These are phyloP conservation scores for Mucor sp. DNA, from an alignment of 371 early-diverging fungal species.

Conservation along the genomic window DNA sequence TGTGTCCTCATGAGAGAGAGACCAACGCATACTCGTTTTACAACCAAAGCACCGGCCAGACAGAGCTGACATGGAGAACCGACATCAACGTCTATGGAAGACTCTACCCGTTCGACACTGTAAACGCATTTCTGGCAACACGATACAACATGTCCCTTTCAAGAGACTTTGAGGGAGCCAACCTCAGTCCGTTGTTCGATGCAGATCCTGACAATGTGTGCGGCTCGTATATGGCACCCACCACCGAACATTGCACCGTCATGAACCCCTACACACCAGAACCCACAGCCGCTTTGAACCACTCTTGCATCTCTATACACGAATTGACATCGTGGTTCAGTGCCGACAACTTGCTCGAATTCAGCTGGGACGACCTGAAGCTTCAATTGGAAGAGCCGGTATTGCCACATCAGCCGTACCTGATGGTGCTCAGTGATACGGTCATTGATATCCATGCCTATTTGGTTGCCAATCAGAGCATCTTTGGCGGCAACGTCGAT, in stretches of 20 bases:
- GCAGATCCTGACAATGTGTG: not conserved
- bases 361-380: constrained; percentile 4
- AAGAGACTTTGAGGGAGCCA: constrained; percentile 8
- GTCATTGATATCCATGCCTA: constrained; percentile 8
- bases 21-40: constrained; percentile 34
- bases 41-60: constrained; percentile 33
- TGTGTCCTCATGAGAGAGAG: constrained; percentile 53
- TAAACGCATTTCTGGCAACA: constrained; percentile 1
- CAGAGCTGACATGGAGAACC: constrained; percentile 5
- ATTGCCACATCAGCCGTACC: not conserved
- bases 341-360: not conserved
- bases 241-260: not conserved
- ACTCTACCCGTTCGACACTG: constrained; percentile 9
- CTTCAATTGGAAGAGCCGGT: not conserved
- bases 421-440: constrained; percentile 9
- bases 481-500: constrained; percentile 28
- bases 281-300: not conserved
- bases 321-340: not conserved
- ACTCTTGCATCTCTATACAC: not conserved
- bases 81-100: constrained; percentile 9
- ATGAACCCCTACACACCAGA: not conserved
- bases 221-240: not conserved
- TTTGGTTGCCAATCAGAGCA: not conserved
- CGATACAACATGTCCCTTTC: constrained; percentile 2
- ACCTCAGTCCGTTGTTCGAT: constrained; percentile 11